phyloP scores from a whole-genome alignment of 2,329 filamentous ascomycete species.

The Malbranchea zuffiana region DNA sequence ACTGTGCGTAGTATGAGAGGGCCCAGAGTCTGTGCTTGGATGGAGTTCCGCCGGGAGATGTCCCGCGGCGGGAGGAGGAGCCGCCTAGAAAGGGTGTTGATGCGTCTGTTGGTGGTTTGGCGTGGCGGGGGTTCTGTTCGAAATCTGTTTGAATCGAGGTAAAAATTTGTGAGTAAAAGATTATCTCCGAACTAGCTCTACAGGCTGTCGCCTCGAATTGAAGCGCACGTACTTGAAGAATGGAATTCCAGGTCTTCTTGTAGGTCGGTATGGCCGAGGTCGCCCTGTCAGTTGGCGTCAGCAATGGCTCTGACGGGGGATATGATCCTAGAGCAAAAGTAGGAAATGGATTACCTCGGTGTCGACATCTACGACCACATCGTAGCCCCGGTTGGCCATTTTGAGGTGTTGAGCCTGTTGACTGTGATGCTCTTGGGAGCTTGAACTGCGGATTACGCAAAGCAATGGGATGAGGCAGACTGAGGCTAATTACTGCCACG shows the following conservation, averaged over 20 bases:
- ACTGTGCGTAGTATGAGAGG: conserved; percentile 88
- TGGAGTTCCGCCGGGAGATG: conserved; percentile 31
- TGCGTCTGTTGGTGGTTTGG: conserved; percentile 39
- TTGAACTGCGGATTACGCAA: neutral
- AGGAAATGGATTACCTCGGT: conserved; percentile 58
- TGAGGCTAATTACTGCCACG: conserved; percentile 8
- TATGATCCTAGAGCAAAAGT: neutral
- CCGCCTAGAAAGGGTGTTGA: conserved; percentile 42
- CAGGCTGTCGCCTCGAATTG: too few species aligned
- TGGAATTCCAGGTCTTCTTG: conserved; percentile 99
- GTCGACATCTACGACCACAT: conserved; percentile 95
- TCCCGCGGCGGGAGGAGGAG: conserved; percentile 32
- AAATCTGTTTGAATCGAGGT: too few species aligned
- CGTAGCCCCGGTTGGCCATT: conserved; percentile 82
- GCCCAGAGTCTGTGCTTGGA: conserved; percentile 87
- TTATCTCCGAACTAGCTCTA: neutral
- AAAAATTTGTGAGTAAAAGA: conserved; percentile 4
- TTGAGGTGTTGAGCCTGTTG: conserved; percentile 7
- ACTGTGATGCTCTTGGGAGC: neutral
- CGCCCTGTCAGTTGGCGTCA: conserved; percentile 46
- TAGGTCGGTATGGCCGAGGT: conserved; percentile 94
- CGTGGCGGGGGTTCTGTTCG: conserved; percentile 46
- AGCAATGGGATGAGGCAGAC: neutral
- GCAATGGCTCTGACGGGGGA: neutral
- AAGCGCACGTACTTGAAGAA: conserved; percentile 70